Evolutionary conservation across 2,329 filamentous ascomycete genomes (phyloP).

Genomic region (Nannizzia gypsea): DNA sequence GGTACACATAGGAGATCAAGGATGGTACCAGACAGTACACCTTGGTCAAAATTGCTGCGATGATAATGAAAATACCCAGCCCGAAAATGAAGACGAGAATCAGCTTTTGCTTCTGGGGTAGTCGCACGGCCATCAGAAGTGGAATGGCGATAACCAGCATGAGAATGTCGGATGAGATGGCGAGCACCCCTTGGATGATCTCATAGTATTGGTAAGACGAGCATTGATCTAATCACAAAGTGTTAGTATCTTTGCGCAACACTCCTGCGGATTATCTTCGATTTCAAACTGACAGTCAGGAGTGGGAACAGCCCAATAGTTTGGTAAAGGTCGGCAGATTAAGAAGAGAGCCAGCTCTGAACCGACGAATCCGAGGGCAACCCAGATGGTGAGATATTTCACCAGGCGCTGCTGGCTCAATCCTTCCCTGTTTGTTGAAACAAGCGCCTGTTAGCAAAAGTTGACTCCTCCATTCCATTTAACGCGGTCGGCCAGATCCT

Average conservation of each 20-base stretch:
- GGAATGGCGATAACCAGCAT: slow-evolving; percentile 36
- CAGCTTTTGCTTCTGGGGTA: slow-evolving; percentile 35
- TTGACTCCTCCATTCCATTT: not conserved
- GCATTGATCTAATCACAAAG: slow-evolving; percentile 17
- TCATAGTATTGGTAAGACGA: slow-evolving; percentile 36
- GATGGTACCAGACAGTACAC: slow-evolving; percentile 36
- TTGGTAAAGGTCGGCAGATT: slow-evolving; percentile 35
- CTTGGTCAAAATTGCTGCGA: slow-evolving; percentile 40
- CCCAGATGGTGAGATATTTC: slow-evolving; percentile 31
- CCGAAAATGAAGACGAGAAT: slow-evolving; percentile 33
- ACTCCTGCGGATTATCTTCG: too few relatives aligned
- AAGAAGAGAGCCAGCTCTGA: slow-evolving; percentile 41
- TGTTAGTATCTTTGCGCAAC: not conserved
- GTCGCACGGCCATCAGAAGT: slow-evolving; percentile 29
- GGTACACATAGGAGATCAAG: slow-evolving; percentile 32
- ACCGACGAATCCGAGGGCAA: slow-evolving; percentile 36
- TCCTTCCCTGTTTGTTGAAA: slow-evolving; percentile 18
- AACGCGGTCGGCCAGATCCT: slow-evolving; percentile 5
- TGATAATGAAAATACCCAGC: slow-evolving; percentile 37
- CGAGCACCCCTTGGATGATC: slow-evolving; percentile 27
- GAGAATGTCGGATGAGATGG: slow-evolving; percentile 34
- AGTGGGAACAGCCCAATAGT: slow-evolving; percentile 4
- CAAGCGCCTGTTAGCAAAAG: not conserved
- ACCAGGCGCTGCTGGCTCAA: slow-evolving; percentile 27
- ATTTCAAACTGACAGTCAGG: not conserved